Evolutionary conservation across 768 basidiomycete species (phyloP), one percentile per base, ranked within the genome.

Genomic region (Lepiota venenata): DNA sequence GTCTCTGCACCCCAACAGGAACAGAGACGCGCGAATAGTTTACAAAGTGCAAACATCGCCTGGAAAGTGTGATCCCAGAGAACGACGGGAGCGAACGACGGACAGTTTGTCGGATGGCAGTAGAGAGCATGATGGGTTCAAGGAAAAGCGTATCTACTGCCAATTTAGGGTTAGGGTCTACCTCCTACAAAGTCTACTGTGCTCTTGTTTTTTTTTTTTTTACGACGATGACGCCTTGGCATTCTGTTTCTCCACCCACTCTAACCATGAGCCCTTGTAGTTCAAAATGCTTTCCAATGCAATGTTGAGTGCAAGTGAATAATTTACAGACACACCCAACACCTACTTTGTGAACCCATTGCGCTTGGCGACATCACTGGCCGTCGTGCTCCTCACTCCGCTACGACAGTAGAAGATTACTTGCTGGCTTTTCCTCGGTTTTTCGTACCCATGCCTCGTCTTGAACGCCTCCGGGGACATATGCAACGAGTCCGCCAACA

Each of bases 371-470:
- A 90, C 78, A 63, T 96, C 91, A 51, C 86, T 77, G 2, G 95
- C 95, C 10, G 86, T 82, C 2, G 86, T 75, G 57, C 91, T 91
- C 45, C 95, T 79, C 68, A 82, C 84, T 10, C 95, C 95, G 52
- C 91, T 92, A 45, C 93, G 79, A 69, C 95, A 98, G 71, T 93
- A 96, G 67, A 95, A 93, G 27, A 88, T 83, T 32, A 97, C 71
- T 62, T 91, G 87, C 63, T 95, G 89, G 51, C 75, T 67, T 60
- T 73, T 78, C 57, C 65, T 70, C 11, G 91, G 91, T 67, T 91
- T 91, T 38, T 84, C 76, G 63, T 90, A 94, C 3, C 90, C 87
- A 60, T 83, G 80, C 57, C 78, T 81, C 35, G 75, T 71, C 47
- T 74, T 73, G 72, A 93, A 93, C 12, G 72, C 74, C 15, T 72